Evolutionary conservation across 2,329 filamentous ascomycete genomes (phyloP).

Genomic region (Calonectria pseudoreteaudii): DNA sequence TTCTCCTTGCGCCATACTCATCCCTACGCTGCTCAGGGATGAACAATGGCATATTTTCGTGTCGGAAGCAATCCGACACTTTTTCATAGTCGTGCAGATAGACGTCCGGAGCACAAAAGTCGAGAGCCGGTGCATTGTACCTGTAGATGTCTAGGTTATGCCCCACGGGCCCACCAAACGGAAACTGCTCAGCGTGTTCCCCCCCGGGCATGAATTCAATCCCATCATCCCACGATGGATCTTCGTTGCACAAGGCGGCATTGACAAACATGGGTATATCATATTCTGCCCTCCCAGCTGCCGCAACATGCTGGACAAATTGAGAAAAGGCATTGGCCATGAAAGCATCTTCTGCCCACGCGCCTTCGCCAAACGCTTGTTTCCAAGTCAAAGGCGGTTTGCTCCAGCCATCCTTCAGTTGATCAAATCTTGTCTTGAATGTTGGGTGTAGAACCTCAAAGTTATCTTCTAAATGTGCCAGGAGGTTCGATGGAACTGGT

Average conservation of each 20-base stretch:
- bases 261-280: neutral
- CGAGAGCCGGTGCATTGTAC: neutral
- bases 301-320: neutral
- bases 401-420: neutral
- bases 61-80: neutral
- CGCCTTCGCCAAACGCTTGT: neutral
- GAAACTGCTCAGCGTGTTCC: neutral
- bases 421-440: neutral
- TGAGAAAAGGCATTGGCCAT: neutral
- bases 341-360: neutral
- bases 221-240: neutral
- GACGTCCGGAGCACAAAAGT: constrained; percentile 1
- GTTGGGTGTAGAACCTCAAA: neutral
- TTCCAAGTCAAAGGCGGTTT: neutral
- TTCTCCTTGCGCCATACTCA: neutral
- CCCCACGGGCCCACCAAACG: constrained; percentile 4
- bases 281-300: neutral
- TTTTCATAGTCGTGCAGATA: neutral
- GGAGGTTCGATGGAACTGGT: neutral
- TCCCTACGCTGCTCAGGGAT: constrained; percentile 14
- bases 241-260: neutral
- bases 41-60: neutral
- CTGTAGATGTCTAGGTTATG: neutral
- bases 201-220: neutral
- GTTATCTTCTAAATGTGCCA: neutral